Evolutionary conservation across 2,329 filamentous ascomycete species (phyloP).

Genomic region (Aspergillus neoniger): DNA sequence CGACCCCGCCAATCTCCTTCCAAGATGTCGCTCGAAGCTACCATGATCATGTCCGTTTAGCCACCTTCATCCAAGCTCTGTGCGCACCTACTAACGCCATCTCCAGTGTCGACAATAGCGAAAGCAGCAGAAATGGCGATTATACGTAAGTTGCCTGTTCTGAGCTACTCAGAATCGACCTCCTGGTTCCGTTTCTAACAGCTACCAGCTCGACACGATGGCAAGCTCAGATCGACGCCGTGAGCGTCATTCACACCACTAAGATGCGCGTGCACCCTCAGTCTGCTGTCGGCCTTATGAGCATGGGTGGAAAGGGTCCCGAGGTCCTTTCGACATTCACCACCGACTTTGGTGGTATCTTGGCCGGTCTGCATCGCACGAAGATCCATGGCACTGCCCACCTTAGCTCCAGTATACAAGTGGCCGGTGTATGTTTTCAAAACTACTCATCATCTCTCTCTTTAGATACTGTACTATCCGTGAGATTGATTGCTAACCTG

Average conservation of each 20-base stretch:
- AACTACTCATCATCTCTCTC: not conserved
- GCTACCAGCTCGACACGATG: constrained; percentile 80
- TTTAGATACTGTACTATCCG: not conserved
- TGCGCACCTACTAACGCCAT: constrained; percentile 23
- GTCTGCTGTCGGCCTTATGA: constrained; percentile 96
- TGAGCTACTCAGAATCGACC: constrained; percentile 2
- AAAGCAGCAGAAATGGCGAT: constrained; percentile 96
- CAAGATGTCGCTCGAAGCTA: constrained; percentile 98
- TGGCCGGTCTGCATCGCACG: constrained; percentile 87
- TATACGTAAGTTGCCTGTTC: constrained; percentile 57
- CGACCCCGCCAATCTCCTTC: constrained; percentile 35
- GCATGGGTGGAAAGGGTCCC: constrained; percentile 96
- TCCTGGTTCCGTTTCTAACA: constrained; percentile 21
- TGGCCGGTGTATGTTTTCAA: constrained; percentile 73
- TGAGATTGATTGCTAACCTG: constrained; percentile 11
- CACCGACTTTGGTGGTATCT: constrained; percentile 91
- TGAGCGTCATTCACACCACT: constrained; percentile 91
- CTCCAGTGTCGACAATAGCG: constrained; percentile 88
- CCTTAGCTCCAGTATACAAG: constrained; percentile 90
- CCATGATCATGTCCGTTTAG: constrained; percentile 76
- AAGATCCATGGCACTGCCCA: constrained; percentile 90
- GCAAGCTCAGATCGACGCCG: constrained; percentile 93
- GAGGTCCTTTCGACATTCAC: constrained; percentile 96
- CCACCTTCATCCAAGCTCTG: constrained; percentile 15
- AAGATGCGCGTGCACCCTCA: constrained; percentile 96